Evolutionary conservation across 768 basidiomycete genomes (phyloP), one percentile per base, ranked within the genome.

Genomic region (Tremella mesenterica): DNA sequence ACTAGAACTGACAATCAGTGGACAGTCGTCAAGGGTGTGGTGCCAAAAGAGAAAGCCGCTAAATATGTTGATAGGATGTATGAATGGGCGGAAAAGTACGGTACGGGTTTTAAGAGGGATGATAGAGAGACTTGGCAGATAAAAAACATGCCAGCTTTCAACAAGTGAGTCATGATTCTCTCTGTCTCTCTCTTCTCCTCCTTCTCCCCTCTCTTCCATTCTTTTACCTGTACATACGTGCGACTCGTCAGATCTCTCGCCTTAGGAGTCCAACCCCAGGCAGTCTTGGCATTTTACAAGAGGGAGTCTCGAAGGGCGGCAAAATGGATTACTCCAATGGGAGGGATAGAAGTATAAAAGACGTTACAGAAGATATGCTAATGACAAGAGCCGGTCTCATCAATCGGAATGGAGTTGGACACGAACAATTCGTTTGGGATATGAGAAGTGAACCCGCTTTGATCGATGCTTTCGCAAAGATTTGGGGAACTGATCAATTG

Each of bases 91-190:
- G 74, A 75, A 52, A 52, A 53, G 34, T 72, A 70, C 41, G 64
- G 63, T 4, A 60, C 64, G 25, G 73, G 73, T 9, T 75, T 70
- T 60, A 70, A 74, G 54, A 53, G 61, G 29, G 65, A 74, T 45
- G 72, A 73, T 54, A 59, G 62, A 13, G 50, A 54, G 3, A 75
- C 74, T 2, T 71, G 71, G 69, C 56, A 62, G 14, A 49, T 57
- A 16, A 65, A 64, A 9, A 62, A 70, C 43, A 46, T 75, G 29
- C 73, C 74, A 9, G 47, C 55, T 7, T 63, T 63, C 31, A 44
- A 48, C 53, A 64, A 61, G 64, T 66, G 52, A 57, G 64, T 60
- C 0, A 21, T 21, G 21, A 21, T 21, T 10, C 14, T 21, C 43
- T 12, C 10, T 44, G 43, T 21, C 12, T 8, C 20, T 48, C 20